These are phyloP conservation scores for Colletotrichum scovillei DNA, from an alignment of 2,329 filamentous ascomycete species.

Conservation along the genomic window DNA sequence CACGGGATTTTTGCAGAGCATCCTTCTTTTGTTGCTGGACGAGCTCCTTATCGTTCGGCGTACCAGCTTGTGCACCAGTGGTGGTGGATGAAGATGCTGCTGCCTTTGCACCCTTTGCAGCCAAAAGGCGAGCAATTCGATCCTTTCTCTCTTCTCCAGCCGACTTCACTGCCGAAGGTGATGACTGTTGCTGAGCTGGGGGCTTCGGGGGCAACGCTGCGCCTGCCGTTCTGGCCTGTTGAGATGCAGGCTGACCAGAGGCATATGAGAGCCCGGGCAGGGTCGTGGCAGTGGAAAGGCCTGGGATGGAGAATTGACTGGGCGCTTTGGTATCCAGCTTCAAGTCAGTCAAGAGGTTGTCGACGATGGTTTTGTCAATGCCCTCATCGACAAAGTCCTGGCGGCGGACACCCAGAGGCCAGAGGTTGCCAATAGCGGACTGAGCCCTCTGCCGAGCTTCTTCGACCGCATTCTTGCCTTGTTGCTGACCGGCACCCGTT, in stretches of 20 bases:
- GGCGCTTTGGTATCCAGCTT: slow-evolving; percentile 62
- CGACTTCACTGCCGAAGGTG: slow-evolving; percentile 47
- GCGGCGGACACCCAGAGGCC: slow-evolving; percentile 76
- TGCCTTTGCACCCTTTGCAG: slow-evolving; percentile 74
- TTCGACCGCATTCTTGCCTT: slow-evolving; percentile 38
- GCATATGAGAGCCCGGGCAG: not conserved
- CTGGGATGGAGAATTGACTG: not conserved
- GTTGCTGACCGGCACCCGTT: not conserved
- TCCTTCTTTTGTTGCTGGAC: slow-evolving; percentile 83
- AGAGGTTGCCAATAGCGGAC: slow-evolving; percentile 74
- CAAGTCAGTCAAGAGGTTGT: slow-evolving; percentile 74
- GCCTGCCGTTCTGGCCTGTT: not conserved
- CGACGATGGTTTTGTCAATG: slow-evolving; percentile 72
- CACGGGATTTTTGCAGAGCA: slow-evolving; percentile 71
- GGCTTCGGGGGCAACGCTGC: not conserved
- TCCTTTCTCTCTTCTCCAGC: slow-evolving; percentile 74
- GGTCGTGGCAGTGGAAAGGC: not conserved
- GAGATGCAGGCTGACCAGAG: not conserved
- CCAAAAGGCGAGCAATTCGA: slow-evolving; percentile 79
- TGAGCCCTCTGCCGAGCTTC: slow-evolving; percentile 70
- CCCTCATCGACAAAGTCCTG: slow-evolving; percentile 80
- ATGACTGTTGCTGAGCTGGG: not conserved
- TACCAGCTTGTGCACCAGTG: slow-evolving; percentile 29
- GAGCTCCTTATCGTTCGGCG: slow-evolving; percentile 74
- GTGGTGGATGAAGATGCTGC: slow-evolving; percentile 21